phyloP scores from a whole-genome alignment of 371 early-diverging fungal genomes.

The Syncephalastrum racemosum region DNA sequence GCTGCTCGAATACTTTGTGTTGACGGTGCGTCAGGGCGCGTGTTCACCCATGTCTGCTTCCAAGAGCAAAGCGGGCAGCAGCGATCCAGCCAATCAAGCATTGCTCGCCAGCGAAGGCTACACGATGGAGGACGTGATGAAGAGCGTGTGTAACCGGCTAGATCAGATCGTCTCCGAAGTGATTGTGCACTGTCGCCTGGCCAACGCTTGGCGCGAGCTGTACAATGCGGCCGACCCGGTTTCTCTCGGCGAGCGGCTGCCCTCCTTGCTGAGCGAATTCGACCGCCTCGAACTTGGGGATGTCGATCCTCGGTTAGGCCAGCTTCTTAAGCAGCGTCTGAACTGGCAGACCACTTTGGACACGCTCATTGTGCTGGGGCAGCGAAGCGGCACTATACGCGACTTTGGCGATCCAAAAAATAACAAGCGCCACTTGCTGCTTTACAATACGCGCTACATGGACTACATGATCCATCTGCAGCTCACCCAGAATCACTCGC shows the following conservation, averaged over 20 bases:
- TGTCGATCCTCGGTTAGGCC: conserved; percentile 26
- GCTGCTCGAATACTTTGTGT: conserved; percentile 37
- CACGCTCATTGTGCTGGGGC: conserved; percentile 29
- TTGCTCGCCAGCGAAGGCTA: conserved; percentile 25
- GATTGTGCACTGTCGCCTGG: conserved; percentile 29
- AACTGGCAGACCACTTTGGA: conserved; percentile 36
- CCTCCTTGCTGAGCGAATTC: conserved; percentile 31
- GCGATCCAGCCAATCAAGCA: conserved; percentile 8
- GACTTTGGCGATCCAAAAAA: conserved; percentile 71
- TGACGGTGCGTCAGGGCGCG: conserved; percentile 31
- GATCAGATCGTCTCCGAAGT: conserved; percentile 41
- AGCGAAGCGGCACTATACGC: conserved; percentile 67
- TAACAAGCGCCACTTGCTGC: conserved; percentile 33
- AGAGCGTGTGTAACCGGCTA: conserved; percentile 28
- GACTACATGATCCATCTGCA: conserved; percentile 41
- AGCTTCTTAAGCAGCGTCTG: conserved; percentile 19
- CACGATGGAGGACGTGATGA: conserved; percentile 30
- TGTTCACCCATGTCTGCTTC: conserved; percentile 8
- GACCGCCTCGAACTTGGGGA: conserved; percentile 29
- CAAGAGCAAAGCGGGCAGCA: conserved; percentile 6
- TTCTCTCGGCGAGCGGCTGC: conserved; percentile 10
- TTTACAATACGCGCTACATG: conserved; percentile 39
- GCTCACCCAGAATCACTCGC: conserved; percentile 9
- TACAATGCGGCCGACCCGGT: conserved; percentile 17
- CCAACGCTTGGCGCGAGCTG: conserved; percentile 35